Base-by-base conservation (phyloP, 2,329 filamentous ascomycete genomes). In the Zasmidium cellare region DNA sequence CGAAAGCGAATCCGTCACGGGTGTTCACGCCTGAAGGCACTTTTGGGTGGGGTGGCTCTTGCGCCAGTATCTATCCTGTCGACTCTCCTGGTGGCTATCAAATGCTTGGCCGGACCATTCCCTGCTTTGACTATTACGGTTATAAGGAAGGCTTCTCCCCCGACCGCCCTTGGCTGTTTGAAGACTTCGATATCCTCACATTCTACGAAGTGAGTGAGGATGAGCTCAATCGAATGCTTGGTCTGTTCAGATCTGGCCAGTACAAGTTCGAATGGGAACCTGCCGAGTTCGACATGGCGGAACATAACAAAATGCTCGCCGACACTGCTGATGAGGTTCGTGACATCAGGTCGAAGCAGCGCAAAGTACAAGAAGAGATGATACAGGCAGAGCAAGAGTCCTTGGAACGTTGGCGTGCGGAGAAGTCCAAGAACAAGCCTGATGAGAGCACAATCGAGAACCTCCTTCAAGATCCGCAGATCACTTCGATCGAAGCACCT, bases 81-180 rank as follows among this genome's bases (percentile, higher is more conserved):
- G 82, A 85, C 60, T 79, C 77, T 0, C 83, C 82, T 0, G 83
- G 83, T 3, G 83, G 83, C 0, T 84, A 84, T 58, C 80, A 83
- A 70, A 78, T 82, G 70, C 57, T 62, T 20, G 61, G 60, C 5
- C 74, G 80, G 51, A 84, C 82, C 0, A 77, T 84, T 2, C 80
- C 80, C 0, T 79, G 80, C 16, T 80, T 81, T 47, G 83, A 85
- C 61, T 78, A 79, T 38, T 75, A 82, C 7, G 80, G 81, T 0
- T 80, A 76, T 62, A 84, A 83, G 60, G 70, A 71, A 0, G 79
- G 79, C 1, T 85, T 83, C 63, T 73, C 69, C 2, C 61, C 74
- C 0, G 69, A 75, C 0, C 65, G 71, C 24, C 82, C 83, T 0
- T 84, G 82, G 78, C 73, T 85, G 1, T 85, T 84, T 63, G 74